phyloP scores from a whole-genome alignment of 768 basidiomycete genomes.

The Tremella mesenterica region DNA sequence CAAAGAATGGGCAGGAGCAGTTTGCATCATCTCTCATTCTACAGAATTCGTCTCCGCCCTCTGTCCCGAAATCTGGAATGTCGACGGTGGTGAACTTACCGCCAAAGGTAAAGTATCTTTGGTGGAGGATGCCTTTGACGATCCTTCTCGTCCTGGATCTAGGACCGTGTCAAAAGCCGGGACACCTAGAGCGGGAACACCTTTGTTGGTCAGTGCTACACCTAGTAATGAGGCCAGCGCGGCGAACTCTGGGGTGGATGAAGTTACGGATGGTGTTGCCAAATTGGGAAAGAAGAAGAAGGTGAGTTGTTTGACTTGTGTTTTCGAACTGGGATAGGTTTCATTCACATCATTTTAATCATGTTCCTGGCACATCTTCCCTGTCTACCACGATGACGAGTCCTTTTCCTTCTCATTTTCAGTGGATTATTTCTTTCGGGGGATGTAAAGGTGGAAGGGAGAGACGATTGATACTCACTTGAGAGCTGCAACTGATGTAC shows the following conservation, averaged over 20 bases:
- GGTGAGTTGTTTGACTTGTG: slow-evolving; percentile 45
- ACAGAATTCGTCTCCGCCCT: slow-evolving; percentile 43
- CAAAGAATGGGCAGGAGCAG: slow-evolving; percentile 75
- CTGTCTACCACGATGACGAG: no score
- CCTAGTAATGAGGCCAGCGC: slow-evolving; percentile 44
- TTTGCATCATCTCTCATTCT: slow-evolving; percentile 86
- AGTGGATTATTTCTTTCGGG: not conserved
- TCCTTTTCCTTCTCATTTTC: not conserved
- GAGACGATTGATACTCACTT: not conserved
- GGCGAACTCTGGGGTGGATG: slow-evolving; percentile 29
- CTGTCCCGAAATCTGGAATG: slow-evolving; percentile 85
- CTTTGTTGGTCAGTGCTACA: slow-evolving; percentile 64
- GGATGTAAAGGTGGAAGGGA: no score
- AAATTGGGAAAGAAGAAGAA: slow-evolving; percentile 55
- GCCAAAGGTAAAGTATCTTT: slow-evolving; percentile 81
- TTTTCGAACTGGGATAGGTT: no score
- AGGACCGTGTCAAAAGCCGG: slow-evolving; percentile 61
- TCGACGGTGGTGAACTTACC: slow-evolving; percentile 73
- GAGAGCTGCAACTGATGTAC: not conserved
- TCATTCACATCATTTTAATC: no score
- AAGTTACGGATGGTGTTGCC: slow-evolving; percentile 30
- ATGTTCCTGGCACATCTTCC: no score
- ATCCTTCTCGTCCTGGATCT: slow-evolving; percentile 60
- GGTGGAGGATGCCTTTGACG: slow-evolving; percentile 73
- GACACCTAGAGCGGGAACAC: slow-evolving; percentile 49